phyloP scores from a whole-genome alignment of 2,329 filamentous ascomycete genomes.

The Fusarium veterinarium region DNA sequence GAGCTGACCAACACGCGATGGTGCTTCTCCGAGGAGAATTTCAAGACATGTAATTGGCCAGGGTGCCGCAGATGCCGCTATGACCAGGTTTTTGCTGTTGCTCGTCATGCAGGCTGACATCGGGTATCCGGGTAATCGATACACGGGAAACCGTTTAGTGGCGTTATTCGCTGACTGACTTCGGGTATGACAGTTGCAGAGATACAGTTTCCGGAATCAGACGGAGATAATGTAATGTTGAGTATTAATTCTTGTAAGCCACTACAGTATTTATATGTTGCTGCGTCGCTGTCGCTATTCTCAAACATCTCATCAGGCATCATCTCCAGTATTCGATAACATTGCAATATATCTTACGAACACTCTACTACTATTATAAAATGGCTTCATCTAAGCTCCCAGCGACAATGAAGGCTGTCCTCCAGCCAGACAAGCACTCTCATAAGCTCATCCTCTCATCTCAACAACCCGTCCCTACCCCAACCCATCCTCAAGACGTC shows the following conservation, averaged over 20 bases:
- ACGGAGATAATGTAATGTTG: rapidly evolving
- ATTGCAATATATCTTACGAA: too few species aligned
- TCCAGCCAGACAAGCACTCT: conserved; percentile 28
- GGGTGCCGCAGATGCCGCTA: too few species aligned
- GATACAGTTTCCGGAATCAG: not conserved
- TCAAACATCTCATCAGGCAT: rapidly evolving
- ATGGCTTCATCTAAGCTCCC: conserved; percentile 12
- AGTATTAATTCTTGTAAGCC: rapidly evolving
- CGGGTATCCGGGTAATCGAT: not conserved
- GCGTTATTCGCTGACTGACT: not conserved
- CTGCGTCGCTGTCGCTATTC: rapidly evolving
- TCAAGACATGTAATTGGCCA: not conserved
- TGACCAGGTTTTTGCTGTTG: too few species aligned
- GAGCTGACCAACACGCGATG: not conserved
- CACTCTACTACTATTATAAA: rapidly evolving
- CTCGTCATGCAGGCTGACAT: not conserved
- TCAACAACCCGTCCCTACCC: conserved; percentile 27
- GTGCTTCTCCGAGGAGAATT: not conserved
- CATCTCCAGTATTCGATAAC: not conserved
- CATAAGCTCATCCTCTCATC: conserved; percentile 23
- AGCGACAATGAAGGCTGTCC: conserved; percentile 23
- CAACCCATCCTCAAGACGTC: conserved; percentile 41
- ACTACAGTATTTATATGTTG: rapidly evolving
- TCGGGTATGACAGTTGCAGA: rapidly evolving
- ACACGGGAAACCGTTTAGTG: not conserved